Percentiles rank a stretch among this genome's conserved stretches.
phyloP scores from a whole-genome alignment of 169 alveolate genomes.

The Sarcocystis neurona region DNA sequence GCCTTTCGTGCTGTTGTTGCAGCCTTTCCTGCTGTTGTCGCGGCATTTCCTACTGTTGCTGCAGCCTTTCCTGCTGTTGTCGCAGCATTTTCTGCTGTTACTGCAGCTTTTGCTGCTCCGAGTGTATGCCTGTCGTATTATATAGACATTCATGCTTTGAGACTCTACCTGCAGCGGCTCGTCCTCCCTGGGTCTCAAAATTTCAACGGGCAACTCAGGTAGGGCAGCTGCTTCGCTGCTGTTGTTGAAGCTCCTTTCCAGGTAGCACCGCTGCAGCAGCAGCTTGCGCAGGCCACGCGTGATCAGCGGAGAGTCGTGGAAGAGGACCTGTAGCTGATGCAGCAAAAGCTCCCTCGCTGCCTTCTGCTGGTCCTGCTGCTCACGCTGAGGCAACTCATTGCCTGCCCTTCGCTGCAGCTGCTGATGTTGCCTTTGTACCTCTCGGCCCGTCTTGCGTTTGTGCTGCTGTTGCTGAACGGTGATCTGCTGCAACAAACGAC shows the following conservation, averaged over 20 bases:
- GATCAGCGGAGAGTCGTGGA: constrained; percentile 57
- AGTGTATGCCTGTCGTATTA: no score
- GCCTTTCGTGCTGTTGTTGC: no score
- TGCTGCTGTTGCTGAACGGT: constrained; percentile 50
- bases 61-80: no score
- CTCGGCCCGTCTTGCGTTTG: no score
- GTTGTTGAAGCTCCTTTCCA: constrained; percentile 33
- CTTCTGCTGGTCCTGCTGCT: constrained; percentile 4
- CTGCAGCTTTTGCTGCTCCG: no score
- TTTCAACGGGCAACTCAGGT: constrained; percentile 39
- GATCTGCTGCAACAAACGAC: constrained; percentile 37
- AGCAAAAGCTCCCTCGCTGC: constrained; percentile 59
- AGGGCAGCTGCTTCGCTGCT: no score
- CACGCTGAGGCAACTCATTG: constrained; percentile 20
- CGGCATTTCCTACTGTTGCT: no score
- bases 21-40: no score
- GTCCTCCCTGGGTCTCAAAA: constrained; percentile 41
- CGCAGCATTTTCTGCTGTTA: no score
- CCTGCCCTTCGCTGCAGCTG: no score
- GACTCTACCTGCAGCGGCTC: constrained; percentile 60
- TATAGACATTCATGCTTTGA: no score
- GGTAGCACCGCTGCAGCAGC: constrained; percentile 54
- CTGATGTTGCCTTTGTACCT: no score
- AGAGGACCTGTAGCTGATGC: constrained; percentile 53
- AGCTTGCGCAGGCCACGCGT: constrained; percentile 57